Conservation (phyloP, 2,329 filamentous ascomycete species). For the Neopestalotiopsis sp. region DNA sequence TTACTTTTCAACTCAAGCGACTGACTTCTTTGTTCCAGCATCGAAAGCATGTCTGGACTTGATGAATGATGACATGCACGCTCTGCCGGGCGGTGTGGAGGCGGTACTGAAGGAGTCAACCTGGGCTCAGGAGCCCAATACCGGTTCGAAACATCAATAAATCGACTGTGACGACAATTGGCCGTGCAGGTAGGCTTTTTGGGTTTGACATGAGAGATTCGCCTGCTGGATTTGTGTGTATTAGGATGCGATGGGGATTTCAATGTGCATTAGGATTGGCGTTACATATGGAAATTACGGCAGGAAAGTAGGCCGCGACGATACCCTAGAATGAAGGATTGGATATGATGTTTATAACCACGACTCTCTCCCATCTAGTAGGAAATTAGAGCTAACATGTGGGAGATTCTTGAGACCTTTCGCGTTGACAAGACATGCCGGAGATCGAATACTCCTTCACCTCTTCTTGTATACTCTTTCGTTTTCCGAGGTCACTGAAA, state of each 20-base stretch:
- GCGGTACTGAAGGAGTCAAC: slow-evolving; percentile 21
- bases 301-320: not conserved
- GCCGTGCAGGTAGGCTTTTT: not conserved
- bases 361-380: not conserved
- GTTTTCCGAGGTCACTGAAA: no score
- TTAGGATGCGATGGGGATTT: not conserved
- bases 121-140: not conserved
- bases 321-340: slow-evolving; percentile 9
- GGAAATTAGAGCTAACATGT: not conserved
- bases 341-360: not conserved
- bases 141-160: not conserved
- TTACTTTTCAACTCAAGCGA: not conserved
- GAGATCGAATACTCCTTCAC: no score
- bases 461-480: no score
- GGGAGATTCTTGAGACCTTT: no score
- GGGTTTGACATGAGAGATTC: not conserved
- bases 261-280: not conserved
- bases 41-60: slow-evolving; percentile 39
- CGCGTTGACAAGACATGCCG: no score
- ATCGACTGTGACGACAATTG: not conserved
- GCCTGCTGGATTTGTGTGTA: not conserved
- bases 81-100: slow-evolving; percentile 34
- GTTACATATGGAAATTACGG: not conserved
- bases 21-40: slow-evolving; percentile 26
- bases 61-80: slow-evolving; percentile 38